These are phyloP conservation scores for Myxozyma nipponensis DNA, from an alignment of 805 yeast genomes.

Conservation along the genomic window DNA sequence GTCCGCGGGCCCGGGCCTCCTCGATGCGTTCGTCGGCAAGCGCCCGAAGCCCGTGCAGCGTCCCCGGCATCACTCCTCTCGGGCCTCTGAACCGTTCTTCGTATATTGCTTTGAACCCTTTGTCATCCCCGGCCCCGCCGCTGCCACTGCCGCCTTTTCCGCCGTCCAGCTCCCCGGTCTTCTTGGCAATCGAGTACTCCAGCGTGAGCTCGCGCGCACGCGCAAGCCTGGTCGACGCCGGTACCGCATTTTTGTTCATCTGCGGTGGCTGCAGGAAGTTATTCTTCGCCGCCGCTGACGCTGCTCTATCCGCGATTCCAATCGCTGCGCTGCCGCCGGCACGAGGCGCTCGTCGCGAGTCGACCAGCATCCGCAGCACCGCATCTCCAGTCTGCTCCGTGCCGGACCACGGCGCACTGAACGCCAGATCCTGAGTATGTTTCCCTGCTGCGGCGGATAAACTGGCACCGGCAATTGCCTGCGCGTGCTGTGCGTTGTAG, in stretches of 20 bases:
- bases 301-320: slow-evolving; percentile 20
- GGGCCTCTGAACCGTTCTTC: slow-evolving; percentile 63
- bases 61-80: slow-evolving; percentile 36
- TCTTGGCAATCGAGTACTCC: slow-evolving; percentile 56
- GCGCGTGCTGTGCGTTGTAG: slow-evolving; percentile 43
- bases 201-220: slow-evolving; percentile 62
- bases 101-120: slow-evolving; percentile 54
- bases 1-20: slow-evolving; percentile 69
- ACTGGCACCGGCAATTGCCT: slow-evolving; percentile 42
- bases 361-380: slow-evolving; percentile 53
- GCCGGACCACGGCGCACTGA: slow-evolving; percentile 58
- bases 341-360: slow-evolving; percentile 44
- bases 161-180: slow-evolving; percentile 34
- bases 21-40: slow-evolving; percentile 74
- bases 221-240: slow-evolving; percentile 43
- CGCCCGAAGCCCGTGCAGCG: slow-evolving; percentile 42
- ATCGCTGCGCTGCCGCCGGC: slow-evolving; percentile 14
- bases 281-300: neutral
- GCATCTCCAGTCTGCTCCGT: slow-evolving; percentile 47
- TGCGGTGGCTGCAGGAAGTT: slow-evolving; percentile 24
- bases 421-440: slow-evolving; percentile 48
- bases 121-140: slow-evolving; percentile 29
- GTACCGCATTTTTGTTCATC: slow-evolving; percentile 27
- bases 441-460: slow-evolving; percentile 46
- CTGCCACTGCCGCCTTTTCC: slow-evolving; percentile 17